Base-by-base conservation (phyloP, 2,329 filamentous ascomycete genomes). In the Leptographium radiaticola region DNA sequence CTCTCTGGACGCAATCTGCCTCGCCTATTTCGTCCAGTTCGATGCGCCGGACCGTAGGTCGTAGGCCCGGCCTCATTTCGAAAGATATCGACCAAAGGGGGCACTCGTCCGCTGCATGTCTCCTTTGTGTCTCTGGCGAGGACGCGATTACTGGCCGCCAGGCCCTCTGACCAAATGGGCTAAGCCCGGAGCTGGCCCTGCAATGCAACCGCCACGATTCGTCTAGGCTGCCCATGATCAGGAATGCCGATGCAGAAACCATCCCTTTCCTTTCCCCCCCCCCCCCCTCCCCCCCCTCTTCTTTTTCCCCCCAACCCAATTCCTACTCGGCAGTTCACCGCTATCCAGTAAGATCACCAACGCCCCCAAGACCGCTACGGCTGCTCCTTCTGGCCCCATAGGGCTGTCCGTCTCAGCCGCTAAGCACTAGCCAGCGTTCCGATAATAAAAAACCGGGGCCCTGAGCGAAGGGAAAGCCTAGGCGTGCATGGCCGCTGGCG, bases 221-320 rank as follows among this genome's bases (percentile, higher is more conserved):
- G 25, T 25, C 25, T 25, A 25, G 25, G 25, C 25, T 25, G 25
- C 25, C 25, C 25, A 25, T 25, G 25, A 25, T 25, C 25, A 25
- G 25, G 25, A 25, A 25, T 25, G 25, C 25, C 25, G 25, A 25
- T 25, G 25, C 25, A 25, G 25, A 25, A 25, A 3, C 25, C 25
- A 25, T 25, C 25, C 25, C 25, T 25, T 25, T 25, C 25, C n/a
- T n/a, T n/a, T 25, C 25, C 25, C 25, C 25, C 25, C 25, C 25
- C 25, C 61, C 1, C 68, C 66, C 73, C 11, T 25, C 18, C 42
- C 18, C 42, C 12, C 72, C 71, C 0, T n/a, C n/a, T n/a, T n/a
- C n/a, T n/a, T n/a, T n/a, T n/a, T n/a, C n/a, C n/a, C n/a, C n/a
- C n/a, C n/a, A n/a, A n/a, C n/a, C n/a, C n/a, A 34, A 34, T 34